Base-by-base conservation (phyloP, 1,284 basidiomycete genomes). In the Schizophyllum amplum region DNA sequence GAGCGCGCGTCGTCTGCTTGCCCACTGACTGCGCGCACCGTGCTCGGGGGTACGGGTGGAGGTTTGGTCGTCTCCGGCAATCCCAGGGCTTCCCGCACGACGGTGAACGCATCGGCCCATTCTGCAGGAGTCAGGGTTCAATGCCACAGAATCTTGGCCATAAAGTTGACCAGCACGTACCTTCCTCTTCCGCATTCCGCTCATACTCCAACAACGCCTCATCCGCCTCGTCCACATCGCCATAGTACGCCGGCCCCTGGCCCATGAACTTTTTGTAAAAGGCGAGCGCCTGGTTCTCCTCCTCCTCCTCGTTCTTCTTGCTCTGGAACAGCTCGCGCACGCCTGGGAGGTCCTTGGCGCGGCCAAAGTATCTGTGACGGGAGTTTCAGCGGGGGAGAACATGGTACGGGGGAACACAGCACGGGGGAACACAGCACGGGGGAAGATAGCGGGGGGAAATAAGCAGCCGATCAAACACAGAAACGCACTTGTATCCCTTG, bases 281-380 rank as follows among this genome's bases (percentile, higher is more conserved):
- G 0, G 83, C 79, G 24, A 87, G 72, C 0, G 83, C 84, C 63
- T 85, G 82, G 66, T 87, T 92, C 69, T 94, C 92, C 61, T 92
- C 88, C 47, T 90, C 90, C 62, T 92, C 90, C 54, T 92, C 84
- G 64, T 83, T 81, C 73, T 92, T 88, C 51, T 86, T 83, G 67
- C 87, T 86, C 66, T 87, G 79, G 68, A 99, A 97, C 27, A 99
- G 79, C 73, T 99, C 96, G 61, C 88, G 88, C 4, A 98, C 94
- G 52, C 97, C 96, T 0, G 96, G 97, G 4, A 99, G 78, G 55
- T 98, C 97, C 67, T 94, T 96, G 4, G 96, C 94, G 25, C 96
- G 86, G 54, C 96, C 97, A 73, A 99, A 99, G 72, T 98, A 98
- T 67, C 92, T 95, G 63, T 1, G 23, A 56, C 48, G 9, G 22